A percentile compares a stretch with the other conserved stretches of the same genome.
These are phyloP conservation scores for Psidium friedrichsthalianum DNA, from an alignment of 345 rosid species.

Conservation along the genomic window DNA sequence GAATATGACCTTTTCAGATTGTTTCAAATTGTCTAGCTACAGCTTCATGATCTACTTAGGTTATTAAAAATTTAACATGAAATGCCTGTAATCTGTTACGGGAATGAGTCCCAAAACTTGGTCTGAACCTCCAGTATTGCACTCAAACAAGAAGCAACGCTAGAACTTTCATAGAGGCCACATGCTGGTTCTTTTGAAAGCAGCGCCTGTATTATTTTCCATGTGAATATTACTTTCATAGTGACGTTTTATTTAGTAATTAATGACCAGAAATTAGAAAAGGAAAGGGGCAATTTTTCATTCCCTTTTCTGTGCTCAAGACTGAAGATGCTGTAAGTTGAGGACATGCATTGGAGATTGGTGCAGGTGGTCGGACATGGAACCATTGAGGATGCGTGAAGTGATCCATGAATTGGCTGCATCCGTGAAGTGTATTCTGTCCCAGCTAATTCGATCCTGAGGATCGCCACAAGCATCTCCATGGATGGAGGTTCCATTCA, in stretches of 20 bases:
- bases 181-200: neutral
- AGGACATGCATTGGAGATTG: neutral
- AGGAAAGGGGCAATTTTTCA: neutral
- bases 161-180: neutral
- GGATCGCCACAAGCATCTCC: conserved; percentile 45
- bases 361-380: conserved; percentile 14
- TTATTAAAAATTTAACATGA: neutral
- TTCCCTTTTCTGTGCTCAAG: neutral
- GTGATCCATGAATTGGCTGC: conserved; percentile 45
- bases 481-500: conserved; percentile 45
- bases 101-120: neutral
- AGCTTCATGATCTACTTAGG: neutral
- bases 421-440: conserved; percentile 50
- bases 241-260: neutral
- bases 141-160: neutral
- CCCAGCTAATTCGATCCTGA: conserved; percentile 49
- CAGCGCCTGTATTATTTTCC: neutral
- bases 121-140: neutral
- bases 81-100: neutral
- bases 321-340: neutral
- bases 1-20: neutral
- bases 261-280: neutral
- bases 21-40: neutral
- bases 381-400: conserved; percentile 31
- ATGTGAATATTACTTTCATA: neutral